Conservation (phyloP, 257 asterid species). For the Craterostigma plantagineum region DNA sequence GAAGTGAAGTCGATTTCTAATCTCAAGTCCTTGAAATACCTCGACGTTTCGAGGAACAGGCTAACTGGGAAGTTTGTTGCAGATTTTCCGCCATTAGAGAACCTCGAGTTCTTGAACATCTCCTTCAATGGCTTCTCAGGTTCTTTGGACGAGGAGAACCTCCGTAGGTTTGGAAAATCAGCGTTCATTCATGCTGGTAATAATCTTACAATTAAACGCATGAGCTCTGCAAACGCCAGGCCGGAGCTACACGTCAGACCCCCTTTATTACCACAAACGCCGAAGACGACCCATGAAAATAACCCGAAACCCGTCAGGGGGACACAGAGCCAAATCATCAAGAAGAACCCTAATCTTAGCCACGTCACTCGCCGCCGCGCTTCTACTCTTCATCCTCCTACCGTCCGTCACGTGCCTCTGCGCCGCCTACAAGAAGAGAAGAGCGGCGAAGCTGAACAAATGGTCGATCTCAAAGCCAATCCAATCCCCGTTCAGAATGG, state of each 20-base stretch:
- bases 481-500: constrained; percentile 45
- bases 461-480: constrained; percentile 82
- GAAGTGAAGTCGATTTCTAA: constrained; percentile 28
- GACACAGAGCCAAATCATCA: neutral
- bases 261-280: too few species aligned
- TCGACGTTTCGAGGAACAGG: constrained; percentile 43
- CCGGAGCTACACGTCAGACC: too few species aligned
- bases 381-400: constrained; percentile 14
- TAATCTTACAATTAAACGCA: constrained; percentile 7
- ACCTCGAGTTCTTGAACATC: constrained; percentile 42
- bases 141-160: constrained; percentile 12
- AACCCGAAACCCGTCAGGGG: too few species aligned
- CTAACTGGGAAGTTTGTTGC: constrained; percentile 41
- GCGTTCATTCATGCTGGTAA: constrained; percentile 50
- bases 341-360: constrained; percentile 9
- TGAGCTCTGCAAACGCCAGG: constrained; percentile 2
- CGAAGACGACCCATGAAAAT: too few species aligned
- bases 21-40: constrained; percentile 20
- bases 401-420: constrained; percentile 10
- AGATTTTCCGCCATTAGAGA: constrained; percentile 40
- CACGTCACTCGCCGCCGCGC: constrained; percentile 22
- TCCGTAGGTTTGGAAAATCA: constrained; percentile 22
- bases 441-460: constrained; percentile 29
- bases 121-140: constrained; percentile 62
- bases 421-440: constrained; percentile 30